Conservation (phyloP, 2,329 filamentous ascomycete species). For the Fusarium nelsonii region DNA sequence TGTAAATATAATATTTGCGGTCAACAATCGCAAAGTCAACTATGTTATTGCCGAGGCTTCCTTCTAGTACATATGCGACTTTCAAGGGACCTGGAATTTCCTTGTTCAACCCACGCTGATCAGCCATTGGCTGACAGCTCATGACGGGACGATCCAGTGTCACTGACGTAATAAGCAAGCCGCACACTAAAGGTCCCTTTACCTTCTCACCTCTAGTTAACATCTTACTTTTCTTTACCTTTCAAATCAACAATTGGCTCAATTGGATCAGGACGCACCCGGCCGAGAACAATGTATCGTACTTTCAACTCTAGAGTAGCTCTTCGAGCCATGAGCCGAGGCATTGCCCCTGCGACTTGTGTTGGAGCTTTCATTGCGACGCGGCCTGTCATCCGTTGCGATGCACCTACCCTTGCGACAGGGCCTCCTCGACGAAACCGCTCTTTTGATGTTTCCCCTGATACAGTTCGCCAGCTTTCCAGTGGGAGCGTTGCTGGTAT, state of each 20-base stretch:
- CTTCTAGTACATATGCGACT: neutral
- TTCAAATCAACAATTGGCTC: slow-evolving; percentile 9
- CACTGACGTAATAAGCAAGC: slow-evolving; percentile 42
- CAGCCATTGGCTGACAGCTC: slow-evolving; percentile 41
- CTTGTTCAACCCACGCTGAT: slow-evolving; percentile 29
- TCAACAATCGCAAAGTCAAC: slow-evolving; percentile 17
- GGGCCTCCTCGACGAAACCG: slow-evolving; percentile 30
- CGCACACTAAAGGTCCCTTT: slow-evolving; percentile 15
- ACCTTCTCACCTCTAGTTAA: slow-evolving; percentile 4
- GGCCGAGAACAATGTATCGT: slow-evolving; percentile 39
- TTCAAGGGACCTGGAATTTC: slow-evolving; percentile 14
- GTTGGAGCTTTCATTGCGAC: slow-evolving; percentile 45
- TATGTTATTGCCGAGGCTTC: neutral
- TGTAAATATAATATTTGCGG: slow-evolving; percentile 24
- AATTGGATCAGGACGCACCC: neutral
- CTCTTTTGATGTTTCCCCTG: slow-evolving; percentile 44
- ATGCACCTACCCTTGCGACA: slow-evolving; percentile 44
- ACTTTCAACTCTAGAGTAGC: slow-evolving; percentile 39
- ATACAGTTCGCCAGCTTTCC: slow-evolving; percentile 63
- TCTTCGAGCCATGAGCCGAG: slow-evolving; percentile 45
- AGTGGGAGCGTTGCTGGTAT: slow-evolving; percentile 66
- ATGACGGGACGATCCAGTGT: slow-evolving; percentile 11
- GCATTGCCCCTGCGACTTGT: slow-evolving; percentile 49
- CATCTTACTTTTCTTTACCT: neutral
- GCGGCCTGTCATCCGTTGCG: slow-evolving; percentile 47